A percentile compares a stretch with the other conserved stretches of the same genome.
Evolutionary conservation across 768 basidiomycete species (phyloP).

Genomic region (Lentinula edodes): DNA sequence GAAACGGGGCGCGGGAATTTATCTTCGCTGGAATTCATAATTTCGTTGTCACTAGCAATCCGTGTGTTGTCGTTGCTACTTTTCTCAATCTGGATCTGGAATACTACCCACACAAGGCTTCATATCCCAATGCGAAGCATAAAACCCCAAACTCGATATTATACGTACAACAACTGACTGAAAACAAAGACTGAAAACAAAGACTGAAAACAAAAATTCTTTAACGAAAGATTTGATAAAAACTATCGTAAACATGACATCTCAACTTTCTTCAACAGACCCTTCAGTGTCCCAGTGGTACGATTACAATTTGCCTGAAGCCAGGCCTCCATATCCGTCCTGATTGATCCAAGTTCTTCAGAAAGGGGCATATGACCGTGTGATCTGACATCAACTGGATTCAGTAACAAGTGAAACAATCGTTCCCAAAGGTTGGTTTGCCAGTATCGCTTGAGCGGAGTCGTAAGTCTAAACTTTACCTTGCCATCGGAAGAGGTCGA

Average conservation of each 20-base stretch:
- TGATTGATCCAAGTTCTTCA: slow-evolving; percentile 56
- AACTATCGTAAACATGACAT: slow-evolving; percentile 31
- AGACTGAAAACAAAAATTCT: too few species aligned
- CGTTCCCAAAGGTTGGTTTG: slow-evolving; percentile 81
- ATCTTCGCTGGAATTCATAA: not conserved
- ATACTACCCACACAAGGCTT: slow-evolving; percentile 16
- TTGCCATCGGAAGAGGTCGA: slow-evolving; percentile 26
- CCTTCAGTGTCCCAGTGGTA: slow-evolving; percentile 74
- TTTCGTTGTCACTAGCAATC: not conserved
- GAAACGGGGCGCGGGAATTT: not conserved
- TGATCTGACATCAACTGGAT: slow-evolving; percentile 57
- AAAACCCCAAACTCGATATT: too few species aligned
- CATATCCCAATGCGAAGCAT: too few species aligned
- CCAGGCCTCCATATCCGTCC: slow-evolving; percentile 86
- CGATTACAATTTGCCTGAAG: slow-evolving; percentile 83
- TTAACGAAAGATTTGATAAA: not conserved
- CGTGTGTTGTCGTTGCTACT: not conserved
- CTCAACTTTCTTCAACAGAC: slow-evolving; percentile 78
- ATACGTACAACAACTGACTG: too few species aligned
- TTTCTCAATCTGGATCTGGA: slow-evolving; percentile 20
- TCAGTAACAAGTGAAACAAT: slow-evolving; percentile 83
- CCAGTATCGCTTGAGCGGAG: slow-evolving; percentile 93
- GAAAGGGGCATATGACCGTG: slow-evolving; percentile 67
- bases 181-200: too few species aligned
- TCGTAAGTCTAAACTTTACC: slow-evolving; percentile 56